Base-by-base conservation (phyloP, 2,329 filamentous ascomycete genomes). In the Pseudogymnoascus sp. region DNA sequence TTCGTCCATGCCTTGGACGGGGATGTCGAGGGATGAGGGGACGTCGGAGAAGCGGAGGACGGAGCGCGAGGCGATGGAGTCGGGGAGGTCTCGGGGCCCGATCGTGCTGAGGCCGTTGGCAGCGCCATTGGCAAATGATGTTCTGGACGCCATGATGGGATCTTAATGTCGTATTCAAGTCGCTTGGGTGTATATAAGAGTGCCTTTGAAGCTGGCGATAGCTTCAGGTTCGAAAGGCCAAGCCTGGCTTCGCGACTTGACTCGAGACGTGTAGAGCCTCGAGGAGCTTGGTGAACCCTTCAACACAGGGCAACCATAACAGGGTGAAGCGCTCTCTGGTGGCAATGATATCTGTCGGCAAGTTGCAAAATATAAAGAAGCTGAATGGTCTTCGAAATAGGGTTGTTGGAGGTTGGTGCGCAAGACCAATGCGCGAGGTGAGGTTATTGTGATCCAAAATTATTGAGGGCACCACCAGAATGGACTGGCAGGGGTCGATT, bases 1-100 rank as follows among this genome's bases (percentile, higher is more conserved):
- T 67, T 83, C 80, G 70, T 86, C 85, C 33, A 64, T 60, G 66
- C 81, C 81, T 68, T 86, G 83, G 8, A 87, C 84, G 15, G 85
- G 85, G 65, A 88, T 85, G 70, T 88, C 86, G 73, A 88, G 86
- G 59, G 84, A 82, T 15, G 81, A 78, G 62, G 86, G 85, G 66
- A 88, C 86, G 68, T 87, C 83, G 65, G 83, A 82, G 73, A 87
- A 88, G 68, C 86, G 83, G 61, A 61, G 36, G 13, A 38, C 59
- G 59, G 59, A 38, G 33, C 59, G 59, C 21, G 59, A 6, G 21
- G 33, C 59, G 59, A 61, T 61, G 33, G 33, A 38, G 33, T 61
- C 33, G 33, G 59, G 59, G 33, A 61, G 59, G 59, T 38, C 36
- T 61, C 36, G 21, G 33, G 33, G 59, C 9, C 59, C 36, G 2